Base-by-base conservation (phyloP, 73 alveolate genomes). In the Stentor coeruleus region DNA sequence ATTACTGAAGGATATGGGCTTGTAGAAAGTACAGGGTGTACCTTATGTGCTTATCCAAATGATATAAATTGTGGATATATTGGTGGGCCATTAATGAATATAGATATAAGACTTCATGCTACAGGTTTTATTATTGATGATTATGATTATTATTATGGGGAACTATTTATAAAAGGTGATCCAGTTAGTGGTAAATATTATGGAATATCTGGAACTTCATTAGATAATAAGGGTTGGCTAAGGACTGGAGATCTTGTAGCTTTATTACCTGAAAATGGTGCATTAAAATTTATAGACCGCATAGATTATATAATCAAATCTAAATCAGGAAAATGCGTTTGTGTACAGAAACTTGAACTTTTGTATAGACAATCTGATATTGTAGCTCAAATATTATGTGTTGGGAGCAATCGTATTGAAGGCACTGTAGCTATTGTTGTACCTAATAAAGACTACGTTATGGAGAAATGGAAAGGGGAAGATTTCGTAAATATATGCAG, bases 241-340 rank as follows among this genome's bases (percentile, higher is more conserved):
- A 97, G 89, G 82, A 59, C 96, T 80, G 98, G 98, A 20, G 98
- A 94, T 84, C 88, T 94, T 41, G 98, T 87, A 42, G 91, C 55
- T 40, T 75, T 84, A 36, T 74, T 96, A 39, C 88, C 86, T 59
- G 90, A 88, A 58, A 91, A 85, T 38, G 93, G 93, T 4, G 93
- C 96, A 36, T 39, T 96, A 42, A 90, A 81, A 84, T 74, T 96
- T 57, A 88, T 96, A 74, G 99, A 95, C 84, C 93, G 99, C 80
- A 96, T 90, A 77, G 88, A 87, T 83, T 87, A 87, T 75, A 91
- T 93, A 38, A 88, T 91, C 87, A 93, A 93, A 82, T 82, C 91
- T 3, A 41, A 82, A 60, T 87, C 90, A 76, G 98, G 98, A 38
- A 96, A 93, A 82, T 93, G 86, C 59, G 87, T 93, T 49, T 93